phyloP scores from a whole-genome alignment of 352 stramenopile genomes.

The Phytophthora idaei region DNA sequence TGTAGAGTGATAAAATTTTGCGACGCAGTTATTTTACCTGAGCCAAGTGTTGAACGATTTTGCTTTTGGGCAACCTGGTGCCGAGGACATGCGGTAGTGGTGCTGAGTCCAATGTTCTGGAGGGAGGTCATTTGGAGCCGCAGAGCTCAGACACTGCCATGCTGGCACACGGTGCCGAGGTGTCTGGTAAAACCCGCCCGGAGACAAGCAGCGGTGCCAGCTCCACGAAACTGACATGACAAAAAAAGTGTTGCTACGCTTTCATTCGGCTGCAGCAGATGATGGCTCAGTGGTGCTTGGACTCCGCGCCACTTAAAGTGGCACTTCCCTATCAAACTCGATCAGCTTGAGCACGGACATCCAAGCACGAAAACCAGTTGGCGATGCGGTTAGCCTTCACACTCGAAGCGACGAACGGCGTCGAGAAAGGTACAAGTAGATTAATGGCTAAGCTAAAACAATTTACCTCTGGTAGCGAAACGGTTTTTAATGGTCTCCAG shows the following conservation, averaged over 20 bases:
- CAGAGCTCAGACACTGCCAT: not conserved
- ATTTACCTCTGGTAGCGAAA: too few species aligned
- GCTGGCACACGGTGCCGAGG: too few species aligned
- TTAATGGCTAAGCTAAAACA: too few species aligned
- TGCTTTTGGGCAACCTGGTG: not conserved
- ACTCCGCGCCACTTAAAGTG: not conserved
- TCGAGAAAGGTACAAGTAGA: too few species aligned
- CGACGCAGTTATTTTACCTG: too few species aligned
- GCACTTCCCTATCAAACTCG: conserved; percentile 3
- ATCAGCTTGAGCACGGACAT: conserved; percentile 5
- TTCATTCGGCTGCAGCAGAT: conserved; percentile 13
- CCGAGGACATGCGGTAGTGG: not conserved
- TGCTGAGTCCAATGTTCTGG: not conserved
- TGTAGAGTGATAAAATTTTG: not conserved
- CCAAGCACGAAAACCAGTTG: not conserved
- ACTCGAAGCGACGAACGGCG: not conserved
- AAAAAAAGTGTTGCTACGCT: conserved; percentile 6
- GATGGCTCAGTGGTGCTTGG: conserved; percentile 6
- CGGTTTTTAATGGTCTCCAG: too few species aligned
- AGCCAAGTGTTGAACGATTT: too few species aligned
- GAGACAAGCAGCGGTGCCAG: not conserved
- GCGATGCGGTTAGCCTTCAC: not conserved
- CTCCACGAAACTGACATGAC: not conserved
- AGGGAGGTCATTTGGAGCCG: not conserved
- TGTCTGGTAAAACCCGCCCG: not conserved